Evolutionary conservation across 2,329 filamentous ascomycete species (phyloP).

Genomic region (Apiospora hydei): DNA sequence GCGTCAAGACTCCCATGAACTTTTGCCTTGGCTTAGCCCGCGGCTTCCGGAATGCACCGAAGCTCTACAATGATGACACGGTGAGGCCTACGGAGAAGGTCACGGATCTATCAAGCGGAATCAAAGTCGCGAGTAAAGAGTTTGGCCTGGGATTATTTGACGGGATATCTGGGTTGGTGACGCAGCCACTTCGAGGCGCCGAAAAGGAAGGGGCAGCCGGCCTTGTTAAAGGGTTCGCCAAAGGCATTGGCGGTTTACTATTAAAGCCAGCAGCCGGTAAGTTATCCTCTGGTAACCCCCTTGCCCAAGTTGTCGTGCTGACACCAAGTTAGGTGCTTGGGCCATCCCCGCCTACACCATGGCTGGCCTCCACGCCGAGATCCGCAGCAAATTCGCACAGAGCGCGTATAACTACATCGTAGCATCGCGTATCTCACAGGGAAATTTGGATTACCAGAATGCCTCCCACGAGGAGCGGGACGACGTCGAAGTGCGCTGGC

Average conservation of each 20-base stretch:
- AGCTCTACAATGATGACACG: slow-evolving; percentile 83
- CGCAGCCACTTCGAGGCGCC: slow-evolving; percentile 75
- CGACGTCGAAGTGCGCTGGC: slow-evolving; percentile 72
- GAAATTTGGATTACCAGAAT: slow-evolving; percentile 68
- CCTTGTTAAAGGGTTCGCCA: slow-evolving; percentile 80
- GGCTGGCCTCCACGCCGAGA: slow-evolving; percentile 81
- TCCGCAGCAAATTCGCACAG: slow-evolving; percentile 73
- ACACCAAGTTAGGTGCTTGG: slow-evolving; percentile 60
- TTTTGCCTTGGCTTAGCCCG: slow-evolving; percentile 82
- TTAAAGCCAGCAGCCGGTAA: slow-evolving; percentile 82
- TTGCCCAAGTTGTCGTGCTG: slow-evolving; percentile 10
- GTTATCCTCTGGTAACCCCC: slow-evolving; percentile 35
- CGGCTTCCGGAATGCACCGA: slow-evolving; percentile 88
- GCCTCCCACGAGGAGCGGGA: slow-evolving; percentile 65
- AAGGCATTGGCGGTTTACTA: slow-evolving; percentile 81
- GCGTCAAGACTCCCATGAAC: slow-evolving; percentile 83
- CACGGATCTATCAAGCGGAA: slow-evolving; percentile 76
- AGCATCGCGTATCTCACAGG: slow-evolving; percentile 77
- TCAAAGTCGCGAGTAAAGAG: slow-evolving; percentile 80
- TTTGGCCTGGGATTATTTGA: slow-evolving; percentile 82
- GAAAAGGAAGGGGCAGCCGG: slow-evolving; percentile 70
- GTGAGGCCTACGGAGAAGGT: slow-evolving; percentile 82
- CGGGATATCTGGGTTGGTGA: slow-evolving; percentile 81
- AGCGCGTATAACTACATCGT: slow-evolving; percentile 83
- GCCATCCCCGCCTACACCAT: slow-evolving; percentile 81